Evolutionary conservation across 148 eudicot genomes (phyloP).

Genomic region (Gaultheria prostrata): DNA sequence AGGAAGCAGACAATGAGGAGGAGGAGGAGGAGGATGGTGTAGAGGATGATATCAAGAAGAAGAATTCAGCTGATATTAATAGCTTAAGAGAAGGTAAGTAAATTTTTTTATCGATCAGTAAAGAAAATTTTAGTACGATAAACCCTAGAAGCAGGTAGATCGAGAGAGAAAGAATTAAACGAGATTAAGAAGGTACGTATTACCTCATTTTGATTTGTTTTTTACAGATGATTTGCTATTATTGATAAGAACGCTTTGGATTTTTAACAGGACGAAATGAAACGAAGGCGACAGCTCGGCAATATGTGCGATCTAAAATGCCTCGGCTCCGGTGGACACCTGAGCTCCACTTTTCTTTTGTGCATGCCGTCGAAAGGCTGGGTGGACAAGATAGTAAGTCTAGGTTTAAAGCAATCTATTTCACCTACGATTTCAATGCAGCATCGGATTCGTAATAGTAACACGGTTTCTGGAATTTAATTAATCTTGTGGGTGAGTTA

Average conservation of each 20-base stretch:
- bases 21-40: conserved; percentile 2
- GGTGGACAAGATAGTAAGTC: conserved; percentile 34
- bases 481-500: background rate
- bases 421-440: background rate
- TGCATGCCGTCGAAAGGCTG: conserved; percentile 29
- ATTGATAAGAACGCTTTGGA: background rate
- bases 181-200: background rate
- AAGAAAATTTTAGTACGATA: too few species aligned
- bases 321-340: conserved; percentile 32
- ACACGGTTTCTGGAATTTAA: background rate
- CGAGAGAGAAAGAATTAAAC: too few species aligned
- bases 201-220: background rate
- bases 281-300: conserved; percentile 30
- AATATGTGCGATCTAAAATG: conserved; percentile 26
- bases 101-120: too few species aligned
- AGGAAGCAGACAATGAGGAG: conserved; percentile 29
- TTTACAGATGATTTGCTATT: background rate
- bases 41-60: conserved; percentile 14
- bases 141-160: too few species aligned
- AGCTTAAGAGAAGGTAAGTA: conserved; percentile 14
- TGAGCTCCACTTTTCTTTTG: conserved; percentile 27
- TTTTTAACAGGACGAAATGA: conserved; percentile 9
- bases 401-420: background rate
- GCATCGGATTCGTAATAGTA: background rate
- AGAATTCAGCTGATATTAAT: conserved; percentile 14